Evolutionary conservation across 164 flowering plant genomes (phyloP), one percentile per base, ranked within the genome.

Genomic region (Saururus chinensis): DNA sequence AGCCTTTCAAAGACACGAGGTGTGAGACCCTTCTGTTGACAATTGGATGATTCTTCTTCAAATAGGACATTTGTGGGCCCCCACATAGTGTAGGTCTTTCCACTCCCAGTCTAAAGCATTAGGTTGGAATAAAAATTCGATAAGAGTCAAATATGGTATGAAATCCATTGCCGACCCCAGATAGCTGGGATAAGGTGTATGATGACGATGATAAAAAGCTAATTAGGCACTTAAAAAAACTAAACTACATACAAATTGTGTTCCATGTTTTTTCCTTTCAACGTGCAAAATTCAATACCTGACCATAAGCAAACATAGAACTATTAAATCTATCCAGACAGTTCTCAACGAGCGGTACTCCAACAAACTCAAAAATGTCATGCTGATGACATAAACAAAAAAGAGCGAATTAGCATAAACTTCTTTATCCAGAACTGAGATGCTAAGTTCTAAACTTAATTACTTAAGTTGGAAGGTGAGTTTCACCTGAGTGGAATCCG

Each of bases 271-370:
- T 45, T 45, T 12, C 14, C n/a, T n/a, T 45, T 17, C 14, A n/a
- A 40, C 40, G 19, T 19, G 24, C 53, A 13, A 7, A 48, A 63
- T 40, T 42, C 26, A 53, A 26, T 73, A 92, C 98, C 96, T 93
- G 99, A 23, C 99, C 99, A 73, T 93, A 93, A 40, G 99, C 97
- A 77, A 93, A 93, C 25, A 93, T 90, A 7, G 99, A 88, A 71
- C 99, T 90, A 72, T 93, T 93, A 68, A 93, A 93, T 42, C 99
- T 97, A 56, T 96, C 82, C 60, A 93, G 70, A 65, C 99, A 90
- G 65, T 93, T 89, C 72, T 93, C 99, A 22, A 93, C 93, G 19
- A 93, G 80, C 52, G 99, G 95, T 21, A 76, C 79, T 51, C 99
- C 99, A 1, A 93, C 87, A 26, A 85, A 84, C 80, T 88, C 75